These are phyloP conservation scores for Podospora sp. DNA, from an alignment of 495 filamentous ascomycete species.

Conservation along the genomic window DNA sequence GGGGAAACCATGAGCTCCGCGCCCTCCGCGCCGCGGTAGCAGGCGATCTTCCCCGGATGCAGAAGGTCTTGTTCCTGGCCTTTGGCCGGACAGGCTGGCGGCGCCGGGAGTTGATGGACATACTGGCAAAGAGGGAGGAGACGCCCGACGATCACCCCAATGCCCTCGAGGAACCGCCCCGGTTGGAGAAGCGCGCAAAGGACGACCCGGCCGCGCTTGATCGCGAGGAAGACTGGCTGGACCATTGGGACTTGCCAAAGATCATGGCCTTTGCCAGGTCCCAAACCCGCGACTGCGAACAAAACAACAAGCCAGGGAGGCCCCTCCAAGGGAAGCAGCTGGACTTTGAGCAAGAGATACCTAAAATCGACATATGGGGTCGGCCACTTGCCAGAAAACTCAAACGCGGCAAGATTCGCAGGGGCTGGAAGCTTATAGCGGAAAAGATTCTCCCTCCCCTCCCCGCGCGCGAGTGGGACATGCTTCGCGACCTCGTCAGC, in stretches of 20 bases:
- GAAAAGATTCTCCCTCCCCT: slow-evolving; percentile 71
- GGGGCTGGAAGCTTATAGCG: slow-evolving; percentile 61
- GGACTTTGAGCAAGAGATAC: slow-evolving; percentile 53
- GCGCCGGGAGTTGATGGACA: slow-evolving; percentile 60
- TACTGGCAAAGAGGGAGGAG: slow-evolving; percentile 43
- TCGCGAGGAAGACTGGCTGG: slow-evolving; percentile 42
- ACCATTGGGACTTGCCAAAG: slow-evolving; percentile 44
- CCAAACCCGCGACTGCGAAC: slow-evolving; percentile 18
- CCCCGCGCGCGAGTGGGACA: slow-evolving; percentile 63
- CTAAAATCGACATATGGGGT: slow-evolving; percentile 65
- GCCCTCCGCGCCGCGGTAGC: slow-evolving; percentile 48
- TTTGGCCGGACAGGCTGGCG: slow-evolving; percentile 77
- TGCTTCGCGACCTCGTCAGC: slow-evolving; percentile 59
- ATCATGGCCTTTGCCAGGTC: slow-evolving; percentile 35
- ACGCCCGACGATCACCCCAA: slow-evolving; percentile 36
- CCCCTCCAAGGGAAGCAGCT: slow-evolving; percentile 45
- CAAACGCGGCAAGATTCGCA: slow-evolving; percentile 57
- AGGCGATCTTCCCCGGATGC: slow-evolving; percentile 64
- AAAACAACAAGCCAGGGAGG: slow-evolving; percentile 29
- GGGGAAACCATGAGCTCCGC: slow-evolving; percentile 42
- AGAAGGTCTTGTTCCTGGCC: slow-evolving; percentile 63
- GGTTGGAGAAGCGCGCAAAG: slow-evolving; percentile 29
- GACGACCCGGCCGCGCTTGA: slow-evolving; percentile 5
- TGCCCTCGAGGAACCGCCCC: slow-evolving; percentile 23
- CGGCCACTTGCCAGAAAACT: slow-evolving; percentile 56